phyloP scores from a whole-genome alignment of 345 rosid species.

The Eutrema heterophyllum region DNA sequence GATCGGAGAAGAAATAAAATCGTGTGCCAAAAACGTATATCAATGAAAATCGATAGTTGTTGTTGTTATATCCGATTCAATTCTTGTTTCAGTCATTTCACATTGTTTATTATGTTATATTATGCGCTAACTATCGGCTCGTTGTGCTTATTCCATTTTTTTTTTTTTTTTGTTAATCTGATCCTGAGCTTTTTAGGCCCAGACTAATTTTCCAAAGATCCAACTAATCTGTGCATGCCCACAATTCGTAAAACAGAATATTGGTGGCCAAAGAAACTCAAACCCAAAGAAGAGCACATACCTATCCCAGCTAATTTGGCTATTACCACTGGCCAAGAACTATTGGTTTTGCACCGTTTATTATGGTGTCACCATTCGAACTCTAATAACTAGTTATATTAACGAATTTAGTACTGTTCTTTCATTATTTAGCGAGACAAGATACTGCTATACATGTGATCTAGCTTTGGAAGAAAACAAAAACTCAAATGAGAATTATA shows the following conservation, averaged over 20 bases:
- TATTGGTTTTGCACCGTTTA: neutral
- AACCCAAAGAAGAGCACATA: too few species aligned
- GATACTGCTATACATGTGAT: conserved; percentile 11
- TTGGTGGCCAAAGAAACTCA: too few species aligned
- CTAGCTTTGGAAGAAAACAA: conserved; percentile 19
- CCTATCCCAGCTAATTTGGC: too few species aligned
- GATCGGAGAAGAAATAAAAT: neutral
- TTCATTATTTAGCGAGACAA: neutral
- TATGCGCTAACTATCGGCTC: neutral
- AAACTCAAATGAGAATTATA: conserved; percentile 1
- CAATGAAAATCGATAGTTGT: neutral
- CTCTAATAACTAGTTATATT: too few species aligned
- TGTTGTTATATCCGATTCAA: neutral
- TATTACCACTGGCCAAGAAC: too few species aligned
- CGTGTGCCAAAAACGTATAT: neutral
- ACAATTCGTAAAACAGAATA: too few species aligned
- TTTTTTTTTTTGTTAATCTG: too few species aligned
- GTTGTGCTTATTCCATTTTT: neutral
- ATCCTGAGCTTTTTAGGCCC: too few species aligned
- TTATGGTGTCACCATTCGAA: too few species aligned
- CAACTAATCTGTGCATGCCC: too few species aligned
- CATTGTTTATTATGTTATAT: neutral
- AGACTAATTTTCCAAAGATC: too few species aligned
- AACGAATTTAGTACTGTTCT: neutral
- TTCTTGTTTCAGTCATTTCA: neutral